Percentiles rank a stretch among this genome's conserved stretches.
Conservation (phyloP, 805 yeast species). For the Blastobotrys attinorum region DNA sequence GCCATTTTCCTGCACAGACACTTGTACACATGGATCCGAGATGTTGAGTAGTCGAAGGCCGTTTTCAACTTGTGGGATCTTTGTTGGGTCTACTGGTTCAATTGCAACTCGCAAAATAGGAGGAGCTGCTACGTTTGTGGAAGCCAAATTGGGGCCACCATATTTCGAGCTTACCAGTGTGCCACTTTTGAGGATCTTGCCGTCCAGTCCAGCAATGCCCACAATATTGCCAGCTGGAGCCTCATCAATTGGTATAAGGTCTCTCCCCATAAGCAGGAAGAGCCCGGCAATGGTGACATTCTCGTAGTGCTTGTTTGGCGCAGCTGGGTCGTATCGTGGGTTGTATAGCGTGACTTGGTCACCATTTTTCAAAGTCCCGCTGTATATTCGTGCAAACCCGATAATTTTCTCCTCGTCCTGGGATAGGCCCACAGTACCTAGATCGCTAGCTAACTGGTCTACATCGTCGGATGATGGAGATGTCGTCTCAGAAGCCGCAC, state of each 20-base stretch:
- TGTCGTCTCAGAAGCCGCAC: not conserved
- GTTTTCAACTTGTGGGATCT: slow-evolving; percentile 62
- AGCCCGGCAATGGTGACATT: slow-evolving; percentile 56
- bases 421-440: slow-evolving; percentile 41
- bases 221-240: slow-evolving; percentile 95
- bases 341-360: slow-evolving; percentile 70
- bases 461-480: slow-evolving; percentile 27
- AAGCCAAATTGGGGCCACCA: slow-evolving; percentile 69
- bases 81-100: slow-evolving; percentile 86
- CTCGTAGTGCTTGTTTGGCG: slow-evolving; percentile 42
- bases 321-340: slow-evolving; percentile 74
- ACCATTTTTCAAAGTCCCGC: slow-evolving; percentile 75
- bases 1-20: slow-evolving; percentile 79
- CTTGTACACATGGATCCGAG: slow-evolving; percentile 93
- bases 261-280: slow-evolving; percentile 87
- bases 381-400: slow-evolving; percentile 82
- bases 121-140: slow-evolving; percentile 63
- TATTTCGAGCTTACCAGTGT: slow-evolving; percentile 56
- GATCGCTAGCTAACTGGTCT: slow-evolving; percentile 18
- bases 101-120: slow-evolving; percentile 93
- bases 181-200: slow-evolving; percentile 76
- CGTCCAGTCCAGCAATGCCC: slow-evolving; percentile 87
- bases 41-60: slow-evolving; percentile 74
- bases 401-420: slow-evolving; percentile 48
- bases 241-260: slow-evolving; percentile 61